Percentiles rank a stretch among this genome's conserved stretches.
Evolutionary conservation across 495 filamentous ascomycete genomes (phyloP).

Genomic region (Penicillium alfredii): DNA sequence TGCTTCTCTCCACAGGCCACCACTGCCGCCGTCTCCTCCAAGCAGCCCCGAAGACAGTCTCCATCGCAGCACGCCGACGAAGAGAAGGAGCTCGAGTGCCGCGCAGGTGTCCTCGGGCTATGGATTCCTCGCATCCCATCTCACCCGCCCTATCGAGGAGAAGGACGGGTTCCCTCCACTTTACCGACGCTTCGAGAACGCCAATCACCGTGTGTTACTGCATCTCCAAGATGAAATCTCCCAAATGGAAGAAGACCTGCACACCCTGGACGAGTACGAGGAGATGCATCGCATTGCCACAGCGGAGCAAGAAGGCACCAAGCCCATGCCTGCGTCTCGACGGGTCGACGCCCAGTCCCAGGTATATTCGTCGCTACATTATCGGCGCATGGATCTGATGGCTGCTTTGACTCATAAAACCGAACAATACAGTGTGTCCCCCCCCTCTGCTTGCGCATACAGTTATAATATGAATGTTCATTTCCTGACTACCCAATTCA

Average conservation of each 20-base stretch:
- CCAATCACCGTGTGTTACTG: conserved; percentile 81
- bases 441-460: neutral
- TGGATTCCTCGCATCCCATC: conserved; percentile 56
- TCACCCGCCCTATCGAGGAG: conserved; percentile 41
- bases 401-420: conserved; percentile 67
- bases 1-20: conserved; percentile 17
- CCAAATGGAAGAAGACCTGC: conserved; percentile 70
- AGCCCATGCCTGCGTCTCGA: conserved; percentile 55
- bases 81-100: conserved; percentile 22
- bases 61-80: conserved; percentile 19
- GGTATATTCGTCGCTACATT: conserved; percentile 62
- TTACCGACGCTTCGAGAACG: conserved; percentile 75
- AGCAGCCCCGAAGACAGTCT: conserved; percentile 34
- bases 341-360: conserved; percentile 56
- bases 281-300: conserved; percentile 55
- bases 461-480: too few species aligned
- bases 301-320: conserved; percentile 42
- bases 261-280: conserved; percentile 64
- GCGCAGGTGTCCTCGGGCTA: conserved; percentile 51
- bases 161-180: conserved; percentile 54
- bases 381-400: conserved; percentile 63
- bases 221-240: conserved; percentile 83
- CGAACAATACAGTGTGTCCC: conserved; percentile 72
- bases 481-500: too few species aligned
- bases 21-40: conserved; percentile 34